Base-by-base conservation (phyloP, 192 early-diverging fungal genomes). In the Gryganskiella cystojenkinii region DNA sequence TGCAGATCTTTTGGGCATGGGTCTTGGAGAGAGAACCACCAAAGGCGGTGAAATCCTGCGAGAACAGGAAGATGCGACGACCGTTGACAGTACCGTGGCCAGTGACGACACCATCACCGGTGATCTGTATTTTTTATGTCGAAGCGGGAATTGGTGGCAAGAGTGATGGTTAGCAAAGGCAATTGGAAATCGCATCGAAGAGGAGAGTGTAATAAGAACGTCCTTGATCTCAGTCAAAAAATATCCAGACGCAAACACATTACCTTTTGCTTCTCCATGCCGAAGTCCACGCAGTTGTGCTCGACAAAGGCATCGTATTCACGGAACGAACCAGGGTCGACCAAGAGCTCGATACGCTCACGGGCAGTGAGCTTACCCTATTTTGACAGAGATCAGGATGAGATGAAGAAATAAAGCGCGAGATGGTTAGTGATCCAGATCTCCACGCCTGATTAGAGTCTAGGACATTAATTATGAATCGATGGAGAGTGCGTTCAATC, bases 21-120 rank as follows among this genome's bases (percentile, higher is more conserved):
- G 89, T 94, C 59, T 90, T 89, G 28, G 93, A 95, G 63, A 98
- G 80, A 54, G 91, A 93, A 7, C 97, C 97, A 61, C 97, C 97
- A 76, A 89, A 96, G 14, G 92, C 92, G 13, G 97, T 98, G 58
- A 96, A 96, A 54, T 98, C 97, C 79, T 98, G 96, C 28, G 90
- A 92, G 79, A 95, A 98, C 13, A 97, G 82, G 83, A 92, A 98
- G 22, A 96, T 91, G 5, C 91, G 89, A 22, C 97, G 91, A 9
- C 94, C 94, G 72, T 95, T 94, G 74, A 98, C 88, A 33, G 95
- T 96, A 49, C 97, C 95, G 82, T 95, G 94, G 15, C 97, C 97
- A 6, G 97, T 98, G 25, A 98, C 94, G 17, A 98, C 96, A 66
- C 95, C 95, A 80, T 98, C 97, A 47, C 97, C 96, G 11, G 93